Evolutionary conservation across 441 rosid genomes (phyloP), one percentile per base, ranked within the genome.

Genomic region (Pelargonium cotyledonis): DNA sequence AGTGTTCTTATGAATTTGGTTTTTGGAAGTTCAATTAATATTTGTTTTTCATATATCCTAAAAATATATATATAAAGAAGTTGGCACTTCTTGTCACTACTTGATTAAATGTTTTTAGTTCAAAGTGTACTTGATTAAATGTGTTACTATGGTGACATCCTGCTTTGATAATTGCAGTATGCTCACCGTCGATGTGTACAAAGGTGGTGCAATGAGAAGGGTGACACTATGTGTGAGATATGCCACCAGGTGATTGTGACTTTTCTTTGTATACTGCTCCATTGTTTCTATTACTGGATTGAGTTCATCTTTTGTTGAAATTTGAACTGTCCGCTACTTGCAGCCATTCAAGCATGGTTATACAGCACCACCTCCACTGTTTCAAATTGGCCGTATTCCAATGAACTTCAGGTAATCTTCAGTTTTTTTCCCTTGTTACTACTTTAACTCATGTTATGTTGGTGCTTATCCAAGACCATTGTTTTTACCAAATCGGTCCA

Each of bases 311-410:
- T 57, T 57, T 0, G 0, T 53, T 8, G 18, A 18, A 57, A 5
- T 31, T 57, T 57, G 29, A 57, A 57, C 8, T 57, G 26, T 9
- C 3, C 8, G 16, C 12, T 57, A 43, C 47, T 79, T 80, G 72
- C 89, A 93, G 97, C 89, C 79, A 72, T 94, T 85, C 75, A 84
- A 80, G 84, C 95, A 97, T 21, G 96, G 86, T 15, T 94, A 94
- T 75, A 91, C 96, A 8, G 95, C 94, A 5, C 97, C 97, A 0
- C 80, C 97, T 9, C 92, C 94, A 1, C 68, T 89, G 80, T 84
- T 89, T 75, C 97, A 85, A 63, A 71, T 89, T 63, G 89, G 92
- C 60, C 85, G 80, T 21, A 80, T 89, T 80, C 98, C 98, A 57
- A 72, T 88, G 80, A 84, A 80, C 80, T 83, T 90, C 79, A 87